These are phyloP conservation scores for Dactylella cylindrospora DNA, from an alignment of 2,329 filamentous ascomycete species.

Conservation along the genomic window DNA sequence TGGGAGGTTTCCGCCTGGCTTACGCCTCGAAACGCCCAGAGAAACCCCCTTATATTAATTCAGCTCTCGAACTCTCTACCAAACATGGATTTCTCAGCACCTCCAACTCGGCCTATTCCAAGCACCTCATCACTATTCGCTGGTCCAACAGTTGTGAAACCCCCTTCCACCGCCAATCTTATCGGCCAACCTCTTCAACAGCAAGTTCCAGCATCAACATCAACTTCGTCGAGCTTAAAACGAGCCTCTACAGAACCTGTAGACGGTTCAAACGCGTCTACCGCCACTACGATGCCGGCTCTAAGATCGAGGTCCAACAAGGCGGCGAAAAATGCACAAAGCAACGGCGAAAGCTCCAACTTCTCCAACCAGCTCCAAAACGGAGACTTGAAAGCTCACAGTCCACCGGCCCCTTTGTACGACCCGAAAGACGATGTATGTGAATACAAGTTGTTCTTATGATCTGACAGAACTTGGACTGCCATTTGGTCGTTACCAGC, in stretches of 20 bases:
- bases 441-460: too few relatives aligned
- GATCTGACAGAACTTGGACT: too few relatives aligned
- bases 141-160: conserved; percentile 20
- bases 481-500: too few relatives aligned
- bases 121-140: conserved; percentile 36
- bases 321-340: conserved; percentile 35
- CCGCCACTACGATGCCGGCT: conserved; percentile 26
- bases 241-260: conserved; percentile 37
- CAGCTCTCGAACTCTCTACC: too few relatives aligned
- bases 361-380: conserved; percentile 18
- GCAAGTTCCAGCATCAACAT: conserved; percentile 16
- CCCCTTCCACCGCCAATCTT: conserved; percentile 14
- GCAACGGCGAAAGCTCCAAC: conserved; percentile 16
- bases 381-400: conserved; percentile 20
- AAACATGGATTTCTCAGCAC: conserved; percentile 42
- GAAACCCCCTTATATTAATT: too few relatives aligned
- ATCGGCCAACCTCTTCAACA: conserved; percentile 17
- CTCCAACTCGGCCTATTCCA: conserved; percentile 33
- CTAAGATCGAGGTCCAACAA: conserved; percentile 40
- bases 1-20: neutral
- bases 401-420: conserved; percentile 24
- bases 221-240: conserved; percentile 27
- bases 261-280: conserved; percentile 33
- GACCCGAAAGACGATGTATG: conserved; percentile 41
- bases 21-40: conserved; percentile 21